Conservation (phyloP, 306 rosid genomes). For the Psophocarpus tetragonolobus region DNA sequence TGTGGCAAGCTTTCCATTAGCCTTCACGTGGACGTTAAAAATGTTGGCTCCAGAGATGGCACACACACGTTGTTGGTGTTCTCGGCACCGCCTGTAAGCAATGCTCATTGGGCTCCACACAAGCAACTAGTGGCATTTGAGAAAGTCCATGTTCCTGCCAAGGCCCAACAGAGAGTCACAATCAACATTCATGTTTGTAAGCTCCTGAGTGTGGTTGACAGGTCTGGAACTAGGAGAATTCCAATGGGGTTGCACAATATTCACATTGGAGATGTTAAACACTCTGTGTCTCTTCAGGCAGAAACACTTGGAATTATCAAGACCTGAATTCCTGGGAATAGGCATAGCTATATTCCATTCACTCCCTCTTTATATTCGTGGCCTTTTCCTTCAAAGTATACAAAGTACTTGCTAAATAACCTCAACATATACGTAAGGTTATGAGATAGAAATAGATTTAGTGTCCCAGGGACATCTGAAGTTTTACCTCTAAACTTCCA, state of each 20-base stretch:
- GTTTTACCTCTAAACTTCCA: conserved; percentile 1
- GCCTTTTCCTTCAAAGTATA: neutral
- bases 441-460: neutral
- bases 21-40: conserved; percentile 61
- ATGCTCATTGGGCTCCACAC: conserved; percentile 62
- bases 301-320: conserved; percentile 53
- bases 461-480: neutral
- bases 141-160: conserved; percentile 59
- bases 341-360: neutral
- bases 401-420: neutral
- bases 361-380: neutral
- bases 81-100: conserved; percentile 58
- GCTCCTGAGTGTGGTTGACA: conserved; percentile 75
- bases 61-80: conserved; percentile 66
- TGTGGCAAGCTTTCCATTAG: conserved; percentile 58
- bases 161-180: conserved; percentile 43
- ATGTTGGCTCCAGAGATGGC: conserved; percentile 67
- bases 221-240: conserved; percentile 64
- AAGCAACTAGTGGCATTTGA: conserved; percentile 73
- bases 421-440: neutral
- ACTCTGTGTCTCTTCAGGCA: conserved; percentile 54
- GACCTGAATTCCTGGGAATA: conserved; percentile 13
- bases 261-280: conserved; percentile 57
- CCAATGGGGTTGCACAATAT: conserved; percentile 66
- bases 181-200: conserved; percentile 76